Evolutionary conservation across 441 rosid genomes (phyloP), one percentile per base, ranked within the genome.

Genomic region (Metrosideros polymorpha): DNA sequence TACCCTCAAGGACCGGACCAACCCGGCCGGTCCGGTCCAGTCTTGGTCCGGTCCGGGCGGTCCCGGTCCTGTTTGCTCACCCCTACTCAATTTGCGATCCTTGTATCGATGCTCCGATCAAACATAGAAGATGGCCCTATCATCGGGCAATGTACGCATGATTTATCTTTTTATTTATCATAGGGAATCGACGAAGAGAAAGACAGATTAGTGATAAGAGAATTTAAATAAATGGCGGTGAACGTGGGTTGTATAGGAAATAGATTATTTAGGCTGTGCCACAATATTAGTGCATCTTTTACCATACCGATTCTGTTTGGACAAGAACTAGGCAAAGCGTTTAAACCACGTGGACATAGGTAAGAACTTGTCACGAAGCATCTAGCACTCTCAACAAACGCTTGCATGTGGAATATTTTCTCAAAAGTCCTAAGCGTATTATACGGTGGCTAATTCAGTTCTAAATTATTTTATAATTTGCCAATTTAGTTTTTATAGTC

Each of bases 361-460:
- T 30, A 32, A 17, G 25, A 61, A 61, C 42, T 63, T 17, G 17
- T 63, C 76, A 18, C 1, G 6, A 17, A 10, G 12, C 43, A 13
- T 63, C 8, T 30, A 19, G 17, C 75, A 17, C 42, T 30, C 25
- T 63, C 10, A 17, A 30, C 76, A 63, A 30, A 22, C 24, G 22
- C 25, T 63, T 63, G 27, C 57, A 54, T 4, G 9, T 12, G 76
- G 13, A 8, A 30, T 32, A 32, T 4, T 18, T 4, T 32, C 7
- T 6, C 17, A 17, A 30, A 30, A 17, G 2, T 61, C 3, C 19
- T 30, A 17, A 61, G 12, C 2, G 3, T 17, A 61, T 30, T 61
- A 6, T 61, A 30, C 1, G 3, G 6, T 0, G 5, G 24, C 0
- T 0, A 63, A 61, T 17, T 30, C 1, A 17, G 0, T 30, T 17